Percentiles rank a stretch among this genome's conserved stretches.
Evolutionary conservation across 768 basidiomycete genomes (phyloP).

Genomic region (Serendipita sp.): DNA sequence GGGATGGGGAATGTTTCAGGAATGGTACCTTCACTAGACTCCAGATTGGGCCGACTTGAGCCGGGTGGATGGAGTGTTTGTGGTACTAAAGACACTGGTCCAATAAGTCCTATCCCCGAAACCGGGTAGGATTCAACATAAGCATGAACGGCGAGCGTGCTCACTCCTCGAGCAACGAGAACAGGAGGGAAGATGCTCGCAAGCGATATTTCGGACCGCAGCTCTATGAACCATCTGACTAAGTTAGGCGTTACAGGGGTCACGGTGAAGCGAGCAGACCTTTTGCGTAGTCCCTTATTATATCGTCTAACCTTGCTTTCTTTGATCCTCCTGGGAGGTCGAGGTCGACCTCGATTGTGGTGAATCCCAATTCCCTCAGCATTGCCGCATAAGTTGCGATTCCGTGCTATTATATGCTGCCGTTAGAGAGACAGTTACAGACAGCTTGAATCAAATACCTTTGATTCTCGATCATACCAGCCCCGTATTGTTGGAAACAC

Average conservation of each 20-base stretch:
- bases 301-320: neutral
- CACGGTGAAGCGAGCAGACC: neutral
- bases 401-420: neutral
- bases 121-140: constrained; percentile 2
- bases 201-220: neutral
- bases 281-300: neutral
- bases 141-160: neutral
- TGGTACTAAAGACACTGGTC: neutral
- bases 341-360: neutral
- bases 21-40: neutral
- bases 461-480: neutral
- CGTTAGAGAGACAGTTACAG: neutral
- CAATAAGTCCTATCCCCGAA: neutral
- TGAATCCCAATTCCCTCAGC: neutral
- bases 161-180: neutral
- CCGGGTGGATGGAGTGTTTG: neutral
- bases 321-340: neutral
- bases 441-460: neutral
- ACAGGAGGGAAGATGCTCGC: neutral
- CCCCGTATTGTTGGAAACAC: neutral
- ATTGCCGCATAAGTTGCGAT: neutral
- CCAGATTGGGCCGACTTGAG: neutral
- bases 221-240: neutral
- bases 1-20: neutral
- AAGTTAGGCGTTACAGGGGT: neutral